Evolutionary conservation across 345 rosid species (phyloP), one percentile per base, ranked within the genome.

Genomic region (Arabidopsis arenosa): DNA sequence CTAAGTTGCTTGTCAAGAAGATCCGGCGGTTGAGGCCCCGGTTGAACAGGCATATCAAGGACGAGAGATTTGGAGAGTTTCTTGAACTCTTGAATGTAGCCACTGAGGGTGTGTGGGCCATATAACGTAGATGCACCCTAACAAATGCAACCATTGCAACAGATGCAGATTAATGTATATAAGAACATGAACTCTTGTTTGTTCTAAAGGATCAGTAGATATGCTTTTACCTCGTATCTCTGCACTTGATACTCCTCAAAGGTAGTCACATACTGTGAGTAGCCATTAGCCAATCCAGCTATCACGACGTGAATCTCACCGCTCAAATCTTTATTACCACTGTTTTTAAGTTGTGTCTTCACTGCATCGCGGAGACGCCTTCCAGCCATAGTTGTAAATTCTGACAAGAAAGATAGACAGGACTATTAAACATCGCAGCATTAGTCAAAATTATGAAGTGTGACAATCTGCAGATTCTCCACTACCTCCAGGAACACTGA

Each of bases 371-470:
- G 90, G 67, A 96, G 99, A 36, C 95, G 96, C 84, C 99, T 90
- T 78, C 99, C 98, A 76, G 99, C 93, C 99, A 96, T 96, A 58
- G 99, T 91, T 53, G 99, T 88, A 69, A 93, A 96, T 81, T 96
- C 99, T 96, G 86, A 64, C 49, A 72, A 79, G 65, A 67, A 53
- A 61, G 65, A 68, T 23, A 53, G 48, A 30, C 11, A 15, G 11
- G 23, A 63, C 37, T 23, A 48, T 54, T 30, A 75, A 48, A n/a
- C 48, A 70, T 54, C 44, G 15, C 53, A 56, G 66, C 72, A 55
- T 15, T 14, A 30, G 56, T 40, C 49, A 58, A 45, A 30, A 33
- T 49, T 63, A 10, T 54, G 49, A 54, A 41, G 44, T 72, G 52
- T 66, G 53, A 26, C 43, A 68, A 56, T 70, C 37, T 70, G 63